These are phyloP conservation scores for Senna tora DNA, from an alignment of 306 rosid genomes.

Conservation along the genomic window DNA sequence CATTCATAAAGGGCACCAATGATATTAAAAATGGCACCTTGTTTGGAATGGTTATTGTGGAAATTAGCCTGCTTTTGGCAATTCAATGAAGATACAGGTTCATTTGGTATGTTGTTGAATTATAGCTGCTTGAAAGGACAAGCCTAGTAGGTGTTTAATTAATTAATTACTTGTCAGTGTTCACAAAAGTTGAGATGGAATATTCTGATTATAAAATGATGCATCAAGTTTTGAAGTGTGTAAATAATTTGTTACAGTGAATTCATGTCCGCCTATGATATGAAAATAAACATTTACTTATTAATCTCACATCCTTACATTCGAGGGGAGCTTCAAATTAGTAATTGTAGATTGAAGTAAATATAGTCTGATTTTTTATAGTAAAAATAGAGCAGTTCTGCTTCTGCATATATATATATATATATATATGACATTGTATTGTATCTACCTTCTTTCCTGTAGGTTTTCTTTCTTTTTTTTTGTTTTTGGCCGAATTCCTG, in stretches of 20 bases:
- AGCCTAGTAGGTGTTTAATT: neutral
- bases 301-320: neutral
- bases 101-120: neutral
- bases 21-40: neutral
- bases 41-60: neutral
- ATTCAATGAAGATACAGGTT: neutral
- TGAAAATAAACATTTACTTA: neutral
- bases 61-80: neutral
- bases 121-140: neutral
- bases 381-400: too few species aligned
- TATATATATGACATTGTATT: too few species aligned
- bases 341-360: neutral
- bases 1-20: neutral
- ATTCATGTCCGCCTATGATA: neutral
- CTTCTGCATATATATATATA: too few species aligned
- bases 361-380: too few species aligned
- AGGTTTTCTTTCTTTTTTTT: too few species aligned
- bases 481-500: too few species aligned
- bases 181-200: neutral
- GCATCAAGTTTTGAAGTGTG: neutral
- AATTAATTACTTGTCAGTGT: neutral
- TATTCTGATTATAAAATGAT: neutral
- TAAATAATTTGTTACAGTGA: neutral
- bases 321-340: neutral
- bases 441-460: too few species aligned